Evolutionary conservation across 495 filamentous ascomycete genomes (phyloP).

Genomic region (Glonium stellatum): DNA sequence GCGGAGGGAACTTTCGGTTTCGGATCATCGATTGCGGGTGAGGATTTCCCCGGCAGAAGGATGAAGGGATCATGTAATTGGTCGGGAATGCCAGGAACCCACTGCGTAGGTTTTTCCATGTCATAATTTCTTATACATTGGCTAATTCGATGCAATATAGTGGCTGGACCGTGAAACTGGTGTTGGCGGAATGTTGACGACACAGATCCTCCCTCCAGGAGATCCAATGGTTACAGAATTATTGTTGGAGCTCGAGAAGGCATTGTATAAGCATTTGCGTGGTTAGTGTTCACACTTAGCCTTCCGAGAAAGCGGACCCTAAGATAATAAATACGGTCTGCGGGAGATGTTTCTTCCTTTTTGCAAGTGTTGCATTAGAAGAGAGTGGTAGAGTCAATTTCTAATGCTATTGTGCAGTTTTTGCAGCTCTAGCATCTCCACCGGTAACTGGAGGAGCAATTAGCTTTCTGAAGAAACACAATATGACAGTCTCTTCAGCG

Average conservation of each 20-base stretch:
- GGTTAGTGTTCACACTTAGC: slow-evolving; percentile 8
- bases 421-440: too few species aligned
- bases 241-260: slow-evolving; percentile 17
- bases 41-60: slow-evolving; percentile 29
- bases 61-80: slow-evolving; percentile 32
- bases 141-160: slow-evolving; percentile 1
- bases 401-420: too few species aligned
- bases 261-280: slow-evolving; percentile 10
- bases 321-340: too few species aligned
- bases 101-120: slow-evolving; percentile 26
- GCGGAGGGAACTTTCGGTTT: slow-evolving; percentile 31
- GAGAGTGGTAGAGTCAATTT: too few species aligned
- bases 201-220: slow-evolving; percentile 13
- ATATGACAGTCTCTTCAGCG: too few species aligned
- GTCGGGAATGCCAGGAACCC: slow-evolving; percentile 33
- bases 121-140: neutral
- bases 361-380: too few species aligned
- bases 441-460: too few species aligned
- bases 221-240: slow-evolving; percentile 18
- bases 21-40: slow-evolving; percentile 31
- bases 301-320: neutral
- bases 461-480: too few species aligned
- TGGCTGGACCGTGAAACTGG: slow-evolving; percentile 13
- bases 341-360: too few species aligned
- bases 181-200: slow-evolving; percentile 14